Evolutionary conservation across 2,329 filamentous ascomycete genomes (phyloP).

Genomic region (Verticillium tricorpus): DNA sequence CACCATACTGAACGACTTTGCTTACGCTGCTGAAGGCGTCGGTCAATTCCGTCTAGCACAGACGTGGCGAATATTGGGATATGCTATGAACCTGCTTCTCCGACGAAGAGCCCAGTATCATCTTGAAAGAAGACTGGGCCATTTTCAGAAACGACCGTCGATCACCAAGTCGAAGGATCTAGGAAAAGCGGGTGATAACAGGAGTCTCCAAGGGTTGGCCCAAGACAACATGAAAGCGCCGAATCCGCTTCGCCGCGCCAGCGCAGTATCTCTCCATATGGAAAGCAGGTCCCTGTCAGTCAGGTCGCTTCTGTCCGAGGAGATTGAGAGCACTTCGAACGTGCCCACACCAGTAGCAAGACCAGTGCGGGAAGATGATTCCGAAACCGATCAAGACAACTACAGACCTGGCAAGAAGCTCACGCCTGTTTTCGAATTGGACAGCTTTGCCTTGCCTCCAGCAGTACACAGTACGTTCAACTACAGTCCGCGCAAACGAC

Average conservation of each 20-base stretch:
- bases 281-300: constrained; percentile 25
- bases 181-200: constrained; percentile 18
- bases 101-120: constrained; percentile 53
- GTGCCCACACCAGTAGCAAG: constrained; percentile 55
- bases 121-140: constrained; percentile 41
- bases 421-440: constrained; percentile 45
- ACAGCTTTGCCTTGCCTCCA: constrained; percentile 46
- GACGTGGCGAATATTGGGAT: constrained; percentile 58
- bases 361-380: constrained; percentile 37
- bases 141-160: constrained; percentile 25
- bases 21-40: constrained; percentile 50
- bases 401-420: constrained; percentile 33
- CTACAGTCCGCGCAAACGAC: constrained; percentile 35
- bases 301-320: constrained; percentile 47
- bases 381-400: constrained; percentile 16
- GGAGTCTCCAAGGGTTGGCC: neutral
- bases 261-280: constrained; percentile 22
- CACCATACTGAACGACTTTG: constrained; percentile 51
- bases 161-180: constrained; percentile 21
- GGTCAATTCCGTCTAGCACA: constrained; percentile 57
- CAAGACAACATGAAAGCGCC: neutral
- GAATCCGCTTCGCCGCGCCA: constrained; percentile 23
- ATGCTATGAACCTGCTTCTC: constrained; percentile 50
- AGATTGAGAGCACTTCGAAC: constrained; percentile 60
- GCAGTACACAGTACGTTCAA: constrained; percentile 32